A percentile compares a stretch with the other conserved stretches of the same genome.
These are phyloP conservation scores for Quercus tomentella DNA, from an alignment of 331 rosid species.

Conservation along the genomic window DNA sequence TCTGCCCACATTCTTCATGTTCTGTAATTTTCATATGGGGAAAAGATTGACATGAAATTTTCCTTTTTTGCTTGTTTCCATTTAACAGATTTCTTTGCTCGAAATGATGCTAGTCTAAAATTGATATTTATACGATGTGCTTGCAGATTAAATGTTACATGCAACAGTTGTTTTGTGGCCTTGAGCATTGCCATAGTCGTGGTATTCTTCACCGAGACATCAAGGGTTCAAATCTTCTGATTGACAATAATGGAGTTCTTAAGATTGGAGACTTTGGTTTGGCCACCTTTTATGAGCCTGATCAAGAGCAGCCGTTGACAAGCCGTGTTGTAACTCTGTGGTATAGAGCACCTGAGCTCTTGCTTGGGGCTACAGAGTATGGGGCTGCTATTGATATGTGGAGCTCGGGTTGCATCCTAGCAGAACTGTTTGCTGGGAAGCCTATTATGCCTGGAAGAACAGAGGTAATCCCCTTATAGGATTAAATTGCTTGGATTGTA, in stretches of 20 bases:
- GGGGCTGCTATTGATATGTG: constrained; percentile 78
- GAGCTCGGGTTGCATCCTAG: constrained; percentile 92
- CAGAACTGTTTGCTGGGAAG: constrained; percentile 74
- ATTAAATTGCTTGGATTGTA: not conserved
- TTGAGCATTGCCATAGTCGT: constrained; percentile 80
- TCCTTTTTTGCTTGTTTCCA: not conserved
- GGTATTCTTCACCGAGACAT: constrained; percentile 91
- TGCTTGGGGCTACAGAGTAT: constrained; percentile 81
- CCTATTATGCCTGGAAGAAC: constrained; percentile 99
- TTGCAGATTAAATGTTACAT: constrained; percentile 77
- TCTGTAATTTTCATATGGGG: not conserved
- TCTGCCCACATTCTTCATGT: not conserved
- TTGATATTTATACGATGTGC: not conserved
- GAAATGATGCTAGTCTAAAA: not conserved
- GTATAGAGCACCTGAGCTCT: constrained; percentile 95
- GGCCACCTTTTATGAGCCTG: constrained; percentile 60
- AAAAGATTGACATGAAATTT: not conserved
- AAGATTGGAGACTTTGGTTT: constrained; percentile 96
- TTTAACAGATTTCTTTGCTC: not conserved
- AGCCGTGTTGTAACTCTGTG: constrained; percentile 95
- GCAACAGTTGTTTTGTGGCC: constrained; percentile 75
- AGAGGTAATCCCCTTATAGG: constrained; percentile 48
- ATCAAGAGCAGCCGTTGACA: constrained; percentile 64
- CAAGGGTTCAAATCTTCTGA: constrained; percentile 86
- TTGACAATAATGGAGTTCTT: constrained; percentile 72